Evolutionary conservation across 176 grass and related monocot genomes (phyloP), one percentile per base, ranked within the genome.

Genomic region (Avena atlantica): DNA sequence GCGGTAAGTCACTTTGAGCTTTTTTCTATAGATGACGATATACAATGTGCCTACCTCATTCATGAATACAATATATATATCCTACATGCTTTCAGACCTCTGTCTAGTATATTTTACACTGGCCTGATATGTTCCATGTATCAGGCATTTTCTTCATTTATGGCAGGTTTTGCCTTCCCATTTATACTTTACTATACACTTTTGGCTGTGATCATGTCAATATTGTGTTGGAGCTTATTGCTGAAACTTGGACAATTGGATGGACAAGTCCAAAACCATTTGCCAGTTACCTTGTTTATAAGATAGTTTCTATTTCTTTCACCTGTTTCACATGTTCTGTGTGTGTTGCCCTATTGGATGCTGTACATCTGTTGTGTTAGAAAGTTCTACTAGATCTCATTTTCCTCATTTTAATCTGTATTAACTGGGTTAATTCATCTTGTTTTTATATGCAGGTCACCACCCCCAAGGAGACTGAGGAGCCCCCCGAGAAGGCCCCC

Each of bases 401-500:
- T 1, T 51, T 8, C 14, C 25, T 29, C 14, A n/a, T 55, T 55
- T 68, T 63, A 20, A n/a, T 8, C 2, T 76, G 17, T 13, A 69
- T 16, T 19, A 17, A 80, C 60, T 55, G 36, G 71, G 2, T 36
- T 78, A 25, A 36, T 34, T 49, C 12, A 9, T 56, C 5, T 64
- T 57, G 70, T 29, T 52, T 67, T 34, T 62, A 9, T 47, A 19
- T 73, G 57, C 82, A 99, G 97, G 13, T 94, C 94, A 80, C 97
- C 97, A 86, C 97, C 93, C 70, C 93, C 93, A 86, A 99, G 97
- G 83, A 83, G 94, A n/a, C 12, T 91, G 85, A 99, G 97, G 82
- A 96, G 97, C 37, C 94, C 97, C 47, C 92, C 89, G n/a, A 94
- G 97, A 88, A 96, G 97, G 92, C 95, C 91, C 75, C 97, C 93